Percentiles rank a stretch among this genome's conserved stretches.
Conservation (phyloP, 176 grass and related monocot genomes). For the Oryza coarctata region DNA sequence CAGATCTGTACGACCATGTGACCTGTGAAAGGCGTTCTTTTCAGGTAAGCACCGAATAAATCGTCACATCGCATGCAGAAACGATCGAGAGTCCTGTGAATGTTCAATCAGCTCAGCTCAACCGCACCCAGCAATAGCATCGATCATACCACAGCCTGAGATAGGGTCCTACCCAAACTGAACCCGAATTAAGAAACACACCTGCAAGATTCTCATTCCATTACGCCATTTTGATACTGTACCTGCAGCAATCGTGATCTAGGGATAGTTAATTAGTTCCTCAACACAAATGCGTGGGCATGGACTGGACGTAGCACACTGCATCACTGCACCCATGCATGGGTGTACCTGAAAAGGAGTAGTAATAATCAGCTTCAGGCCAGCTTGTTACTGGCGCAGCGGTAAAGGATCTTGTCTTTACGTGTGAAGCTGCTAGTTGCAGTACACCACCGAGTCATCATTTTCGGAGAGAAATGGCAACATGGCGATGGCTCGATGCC, state of each 20-base stretch:
- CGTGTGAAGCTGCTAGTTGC: neutral
- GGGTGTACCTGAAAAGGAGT: neutral
- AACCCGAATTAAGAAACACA: neutral
- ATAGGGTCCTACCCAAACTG: neutral
- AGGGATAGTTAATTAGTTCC: neutral
- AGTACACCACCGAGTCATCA: neutral
- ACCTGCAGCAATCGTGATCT: neutral
- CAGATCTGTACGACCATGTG: neutral
- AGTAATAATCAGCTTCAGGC: slow-evolving; percentile 17
- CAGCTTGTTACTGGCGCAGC: neutral
- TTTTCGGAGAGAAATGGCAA: neutral
- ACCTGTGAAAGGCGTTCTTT: neutral
- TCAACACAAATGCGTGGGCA: neutral
- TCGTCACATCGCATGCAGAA: neutral
- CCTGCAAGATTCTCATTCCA: neutral
- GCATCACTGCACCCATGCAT: neutral
- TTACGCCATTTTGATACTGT: neutral
- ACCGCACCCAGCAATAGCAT: neutral
- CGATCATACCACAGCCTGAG: neutral
- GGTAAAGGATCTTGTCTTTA: slow-evolving; percentile 23
- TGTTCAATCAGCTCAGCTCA: slow-evolving; percentile 26
- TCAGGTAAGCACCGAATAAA: neutral
- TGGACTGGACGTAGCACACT: neutral
- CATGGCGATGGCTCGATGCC: neutral
- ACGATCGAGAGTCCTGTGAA: neutral